These are phyloP conservation scores for Lonicera japonica DNA, from an alignment of 129 eudicot genomes.

Conservation along the genomic window DNA sequence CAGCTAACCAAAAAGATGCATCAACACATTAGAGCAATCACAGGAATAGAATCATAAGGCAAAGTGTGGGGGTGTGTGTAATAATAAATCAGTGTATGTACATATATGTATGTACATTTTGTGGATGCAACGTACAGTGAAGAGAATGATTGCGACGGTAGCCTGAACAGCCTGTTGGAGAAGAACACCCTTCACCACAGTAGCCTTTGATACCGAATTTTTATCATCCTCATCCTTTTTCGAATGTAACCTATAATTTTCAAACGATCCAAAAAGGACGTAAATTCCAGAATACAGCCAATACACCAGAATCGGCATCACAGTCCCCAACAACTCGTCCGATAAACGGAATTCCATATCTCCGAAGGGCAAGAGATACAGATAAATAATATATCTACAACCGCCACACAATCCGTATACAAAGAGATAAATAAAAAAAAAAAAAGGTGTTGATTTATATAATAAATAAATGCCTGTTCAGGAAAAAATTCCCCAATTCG, in stretches of 20 bases:
- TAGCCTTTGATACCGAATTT: slow-evolving; percentile 56
- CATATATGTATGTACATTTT: too few relatives aligned
- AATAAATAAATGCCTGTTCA: too few relatives aligned
- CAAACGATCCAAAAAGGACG: slow-evolving; percentile 46
- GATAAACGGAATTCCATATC: slow-evolving; percentile 43
- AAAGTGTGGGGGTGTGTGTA: too few relatives aligned
- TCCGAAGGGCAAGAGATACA: neutral
- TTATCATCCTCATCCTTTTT: slow-evolving; percentile 67
- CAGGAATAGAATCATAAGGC: too few relatives aligned
- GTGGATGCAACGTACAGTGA: slow-evolving; percentile 40
- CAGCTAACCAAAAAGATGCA: too few relatives aligned
- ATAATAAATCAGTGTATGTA: too few relatives aligned
- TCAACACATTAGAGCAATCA: too few relatives aligned
- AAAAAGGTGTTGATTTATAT: neutral
- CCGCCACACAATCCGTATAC: too few relatives aligned
- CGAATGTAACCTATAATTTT: slow-evolving; percentile 65
- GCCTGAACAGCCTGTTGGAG: slow-evolving; percentile 78
- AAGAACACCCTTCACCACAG: slow-evolving; percentile 73
- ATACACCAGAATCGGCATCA: slow-evolving; percentile 69
- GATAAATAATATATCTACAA: neutral
- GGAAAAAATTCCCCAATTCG: neutral
- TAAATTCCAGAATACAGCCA: slow-evolving; percentile 78
- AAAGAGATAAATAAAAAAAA: too few relatives aligned
- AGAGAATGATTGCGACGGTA: slow-evolving; percentile 56
- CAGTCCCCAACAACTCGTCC: slow-evolving; percentile 78